Conservation (phyloP, 1,284 basidiomycete species). For the Trichosporon asahii region DNA sequence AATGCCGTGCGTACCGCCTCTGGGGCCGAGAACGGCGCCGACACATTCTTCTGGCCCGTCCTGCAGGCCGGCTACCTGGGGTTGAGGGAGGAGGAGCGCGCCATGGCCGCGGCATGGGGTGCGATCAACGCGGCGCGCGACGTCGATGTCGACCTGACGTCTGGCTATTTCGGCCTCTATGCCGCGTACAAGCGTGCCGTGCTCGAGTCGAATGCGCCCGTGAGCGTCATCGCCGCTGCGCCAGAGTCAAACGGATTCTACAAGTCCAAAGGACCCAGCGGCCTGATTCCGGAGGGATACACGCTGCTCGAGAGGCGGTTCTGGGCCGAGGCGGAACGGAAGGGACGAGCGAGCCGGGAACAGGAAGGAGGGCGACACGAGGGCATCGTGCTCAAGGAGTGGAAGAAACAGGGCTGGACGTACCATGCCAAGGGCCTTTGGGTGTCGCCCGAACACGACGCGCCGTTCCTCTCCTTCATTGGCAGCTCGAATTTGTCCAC, state of each 20-base stretch:
- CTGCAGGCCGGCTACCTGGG: constrained; percentile 81
- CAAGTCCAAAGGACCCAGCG: constrained; percentile 80
- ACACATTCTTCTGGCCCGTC: constrained; percentile 69
- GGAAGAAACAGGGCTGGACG: constrained; percentile 90
- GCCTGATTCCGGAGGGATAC: constrained; percentile 92
- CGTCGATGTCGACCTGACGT: constrained; percentile 66
- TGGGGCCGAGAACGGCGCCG: constrained; percentile 37
- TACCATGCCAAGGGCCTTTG: constrained; percentile 88
- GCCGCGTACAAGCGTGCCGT: constrained; percentile 74
- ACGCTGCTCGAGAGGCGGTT: constrained; percentile 82
- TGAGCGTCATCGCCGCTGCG: constrained; percentile 69
- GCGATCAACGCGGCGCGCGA: constrained; percentile 27
- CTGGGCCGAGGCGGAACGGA: constrained; percentile 63
- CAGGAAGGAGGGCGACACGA: constrained; percentile 48
- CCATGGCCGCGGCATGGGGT: constrained; percentile 54
- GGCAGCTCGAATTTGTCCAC: constrained; percentile 96
- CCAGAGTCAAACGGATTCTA: constrained; percentile 92
- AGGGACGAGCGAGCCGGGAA: constrained; percentile 54
- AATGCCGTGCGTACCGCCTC: constrained; percentile 37
- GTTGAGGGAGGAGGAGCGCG: constrained; percentile 73
- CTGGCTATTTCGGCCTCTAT: constrained; percentile 91
- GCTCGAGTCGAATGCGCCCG: constrained; percentile 59
- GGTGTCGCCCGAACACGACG: constrained; percentile 19
- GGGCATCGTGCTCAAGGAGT: constrained; percentile 69
- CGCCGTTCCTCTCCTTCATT: constrained; percentile 76